Evolutionary conservation across 345 rosid species (phyloP), one percentile per base, ranked within the genome.

Genomic region (Litchi chinensis): DNA sequence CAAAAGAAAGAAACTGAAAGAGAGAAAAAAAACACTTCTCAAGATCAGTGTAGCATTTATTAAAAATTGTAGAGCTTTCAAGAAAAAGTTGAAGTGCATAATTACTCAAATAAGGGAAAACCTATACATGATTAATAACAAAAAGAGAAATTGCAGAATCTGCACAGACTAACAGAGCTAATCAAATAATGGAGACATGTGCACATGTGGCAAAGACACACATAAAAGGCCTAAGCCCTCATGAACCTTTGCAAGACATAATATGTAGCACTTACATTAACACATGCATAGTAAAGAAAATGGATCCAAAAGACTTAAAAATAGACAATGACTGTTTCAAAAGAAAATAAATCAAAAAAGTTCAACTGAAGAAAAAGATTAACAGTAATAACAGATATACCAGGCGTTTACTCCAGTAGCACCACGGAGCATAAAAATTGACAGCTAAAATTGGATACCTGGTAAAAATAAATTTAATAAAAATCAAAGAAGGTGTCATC

Each of bases 341-440:
- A 41, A 65, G 5, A 70, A 43, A 46, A 41, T n/a, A 64, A 67
- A 75, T 44, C 24, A 68, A 68, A 65, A 26, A 43, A 26, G 32
- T 64, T 65, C 40, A 40, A 63, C 26, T 37, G 28, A 57, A 66
- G 67, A 10, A 62, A 41, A 41, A 78, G 77, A 85, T 28, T 60
- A 43, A 79, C 12, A 24, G 62, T 65, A 32, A 77, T 21, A 54
- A 48, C 39, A 76, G 52, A 81, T 75, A 83, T 92, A 94, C 98
- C 98, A 97, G 88, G 85, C 94, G 98, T 75, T 85, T 92, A 85
- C 99, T 88, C 97, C 97, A 97, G 83, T 84, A 86, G 87, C 99
- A 97, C 99, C 99, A 97, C 19, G 98, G 98, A 81, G 98, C 98
- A 85, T 70, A 92, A 88, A 97, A 97, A 86, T 97, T 97, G 78